Conservation (phyloP, 2,329 filamentous ascomycete genomes). For the Neobulgaria alba region DNA sequence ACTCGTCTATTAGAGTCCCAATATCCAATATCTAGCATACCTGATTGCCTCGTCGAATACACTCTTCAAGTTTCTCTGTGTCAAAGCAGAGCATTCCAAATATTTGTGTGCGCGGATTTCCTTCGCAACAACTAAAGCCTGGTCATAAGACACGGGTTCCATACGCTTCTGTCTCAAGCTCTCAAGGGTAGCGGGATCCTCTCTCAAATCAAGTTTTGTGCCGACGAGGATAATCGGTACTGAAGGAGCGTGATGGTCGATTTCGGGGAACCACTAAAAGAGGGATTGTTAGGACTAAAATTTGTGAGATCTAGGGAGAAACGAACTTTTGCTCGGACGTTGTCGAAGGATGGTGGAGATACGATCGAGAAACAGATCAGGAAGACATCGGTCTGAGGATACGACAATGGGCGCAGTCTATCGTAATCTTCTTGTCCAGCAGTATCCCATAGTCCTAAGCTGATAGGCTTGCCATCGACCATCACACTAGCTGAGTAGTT, state of each 20-base stretch:
- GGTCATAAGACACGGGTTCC: constrained; percentile 93
- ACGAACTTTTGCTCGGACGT: constrained; percentile 93
- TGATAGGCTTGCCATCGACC: constrained; percentile 97
- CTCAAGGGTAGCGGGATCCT: constrained; percentile 76
- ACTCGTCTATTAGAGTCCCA: neutral
- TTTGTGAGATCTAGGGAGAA: neutral
- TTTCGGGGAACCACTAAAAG: constrained; percentile 86
- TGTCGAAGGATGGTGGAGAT: constrained; percentile 95
- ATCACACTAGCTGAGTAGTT: constrained; percentile 99
- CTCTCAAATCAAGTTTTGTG: constrained; percentile 91
- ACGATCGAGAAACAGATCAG: constrained; percentile 98
- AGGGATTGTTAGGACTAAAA: constrained; percentile 5
- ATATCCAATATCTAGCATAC: constrained; percentile 42
- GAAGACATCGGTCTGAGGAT: constrained; percentile 97
- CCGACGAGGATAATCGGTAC: constrained; percentile 96
- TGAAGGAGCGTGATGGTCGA: constrained; percentile 90
- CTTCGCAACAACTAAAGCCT: constrained; percentile 80
- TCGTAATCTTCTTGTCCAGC: constrained; percentile 99
- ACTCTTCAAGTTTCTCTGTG: constrained; percentile 93
- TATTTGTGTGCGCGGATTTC: constrained; percentile 97
- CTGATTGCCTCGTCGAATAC: constrained; percentile 98
- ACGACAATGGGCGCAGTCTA: constrained; percentile 85
- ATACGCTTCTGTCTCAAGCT: constrained; percentile 84
- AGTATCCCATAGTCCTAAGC: constrained; percentile 95
- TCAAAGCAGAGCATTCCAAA: constrained; percentile 93